Conservation (phyloP, 2,329 filamentous ascomycete genomes). For the Sclerotinia spermophila region DNA sequence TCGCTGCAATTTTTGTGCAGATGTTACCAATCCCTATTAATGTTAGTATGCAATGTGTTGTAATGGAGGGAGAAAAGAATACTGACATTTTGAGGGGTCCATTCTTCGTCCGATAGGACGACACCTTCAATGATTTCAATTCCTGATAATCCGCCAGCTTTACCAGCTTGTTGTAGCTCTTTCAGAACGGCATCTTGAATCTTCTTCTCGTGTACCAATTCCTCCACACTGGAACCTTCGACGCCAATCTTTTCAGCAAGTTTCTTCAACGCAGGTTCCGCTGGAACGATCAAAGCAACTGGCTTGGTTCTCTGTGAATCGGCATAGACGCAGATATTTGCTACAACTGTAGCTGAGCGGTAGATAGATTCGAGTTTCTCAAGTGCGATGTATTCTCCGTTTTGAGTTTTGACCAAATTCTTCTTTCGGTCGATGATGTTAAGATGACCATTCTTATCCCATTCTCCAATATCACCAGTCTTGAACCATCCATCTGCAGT, state of each 20-base stretch:
- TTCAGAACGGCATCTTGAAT: slow-evolving; percentile 60
- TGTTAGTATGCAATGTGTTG: slow-evolving; percentile 39
- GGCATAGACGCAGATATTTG: slow-evolving; percentile 85
- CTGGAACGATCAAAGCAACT: slow-evolving; percentile 73
- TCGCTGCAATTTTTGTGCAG: slow-evolving; percentile 70
- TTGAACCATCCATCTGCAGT: slow-evolving; percentile 93
- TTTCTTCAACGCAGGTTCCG: slow-evolving; percentile 59
- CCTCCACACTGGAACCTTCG: slow-evolving; percentile 56
- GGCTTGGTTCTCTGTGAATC: slow-evolving; percentile 71
- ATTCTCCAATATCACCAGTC: slow-evolving; percentile 93
- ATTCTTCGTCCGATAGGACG: slow-evolving; percentile 79
- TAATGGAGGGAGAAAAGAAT: neutral
- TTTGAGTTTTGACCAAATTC: slow-evolving; percentile 93
- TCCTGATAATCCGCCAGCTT: slow-evolving; percentile 60
- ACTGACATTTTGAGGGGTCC: slow-evolving; percentile 81
- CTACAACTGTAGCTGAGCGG: slow-evolving; percentile 71
- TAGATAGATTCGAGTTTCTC: slow-evolving; percentile 95
- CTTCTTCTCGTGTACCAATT: slow-evolving; percentile 65
- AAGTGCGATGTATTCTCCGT: slow-evolving; percentile 94
- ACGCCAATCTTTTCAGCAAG: slow-evolving; percentile 61
- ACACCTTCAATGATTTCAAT: slow-evolving; percentile 76
- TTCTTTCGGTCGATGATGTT: slow-evolving; percentile 94
- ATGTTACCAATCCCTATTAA: slow-evolving; percentile 58
- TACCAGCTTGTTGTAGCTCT: slow-evolving; percentile 63
- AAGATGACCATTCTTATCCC: slow-evolving; percentile 74